Conservation (phyloP, 2,329 filamentous ascomycete genomes). For the Coniella lustricola region DNA sequence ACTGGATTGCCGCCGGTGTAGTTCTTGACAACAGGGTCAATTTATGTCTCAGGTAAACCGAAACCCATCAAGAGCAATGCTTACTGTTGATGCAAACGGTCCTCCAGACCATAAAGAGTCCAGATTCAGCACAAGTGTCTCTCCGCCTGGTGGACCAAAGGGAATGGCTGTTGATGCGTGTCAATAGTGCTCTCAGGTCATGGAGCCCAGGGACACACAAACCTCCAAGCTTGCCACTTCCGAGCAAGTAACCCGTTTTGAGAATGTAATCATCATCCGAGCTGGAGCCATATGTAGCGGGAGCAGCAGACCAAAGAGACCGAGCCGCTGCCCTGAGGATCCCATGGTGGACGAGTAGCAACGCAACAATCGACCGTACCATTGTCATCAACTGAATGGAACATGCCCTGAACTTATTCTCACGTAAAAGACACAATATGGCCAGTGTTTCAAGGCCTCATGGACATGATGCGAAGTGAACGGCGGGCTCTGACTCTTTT, state of each 20-base stretch:
- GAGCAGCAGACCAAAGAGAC: constrained; percentile 9
- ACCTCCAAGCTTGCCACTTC: constrained; percentile 41
- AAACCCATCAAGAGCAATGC: too few relatives aligned
- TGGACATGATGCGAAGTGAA: too few relatives aligned
- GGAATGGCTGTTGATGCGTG: constrained; percentile 32
- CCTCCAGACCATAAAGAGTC: constrained; percentile 45
- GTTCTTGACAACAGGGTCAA: constrained; percentile 17
- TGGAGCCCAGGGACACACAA: not conserved
- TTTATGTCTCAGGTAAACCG: too few relatives aligned
- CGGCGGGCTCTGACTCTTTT: too few relatives aligned
- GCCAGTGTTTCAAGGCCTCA: too few relatives aligned
- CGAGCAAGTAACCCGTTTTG: constrained; percentile 37
- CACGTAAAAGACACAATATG: too few relatives aligned
- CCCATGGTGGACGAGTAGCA: not conserved
- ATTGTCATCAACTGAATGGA: not conserved
- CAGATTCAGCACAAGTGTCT: constrained; percentile 38
- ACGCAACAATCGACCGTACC: not conserved
- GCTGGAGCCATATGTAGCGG: constrained; percentile 9
- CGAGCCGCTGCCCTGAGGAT: not conserved
- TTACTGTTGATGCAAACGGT: constrained; percentile 32
- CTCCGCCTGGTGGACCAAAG: constrained; percentile 34
- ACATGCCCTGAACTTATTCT: too few relatives aligned
- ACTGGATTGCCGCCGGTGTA: constrained; percentile 42
- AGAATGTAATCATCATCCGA: constrained; percentile 17
- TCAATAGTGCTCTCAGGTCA: not conserved